Evolutionary conservation across 1,284 basidiomycete genomes (phyloP).

Genomic region (Ganoderma resinaceum): DNA sequence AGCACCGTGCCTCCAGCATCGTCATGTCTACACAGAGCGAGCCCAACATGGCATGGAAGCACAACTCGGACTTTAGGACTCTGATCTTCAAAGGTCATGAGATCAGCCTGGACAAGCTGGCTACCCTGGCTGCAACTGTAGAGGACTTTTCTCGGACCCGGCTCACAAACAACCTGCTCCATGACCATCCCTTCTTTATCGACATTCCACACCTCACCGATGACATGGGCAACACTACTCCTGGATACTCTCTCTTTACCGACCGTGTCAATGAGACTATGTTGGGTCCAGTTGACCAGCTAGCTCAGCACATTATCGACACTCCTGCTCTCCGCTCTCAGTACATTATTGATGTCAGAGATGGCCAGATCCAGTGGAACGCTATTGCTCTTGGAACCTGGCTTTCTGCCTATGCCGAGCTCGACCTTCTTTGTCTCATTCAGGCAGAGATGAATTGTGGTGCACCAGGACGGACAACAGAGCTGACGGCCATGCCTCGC

Average conservation of each 20-base stretch:
- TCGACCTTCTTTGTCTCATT: constrained; percentile 19
- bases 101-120: constrained; percentile 9
- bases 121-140: constrained; percentile 5
- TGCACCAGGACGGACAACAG: constrained; percentile 14
- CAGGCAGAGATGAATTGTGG: constrained; percentile 22
- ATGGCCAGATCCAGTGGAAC: constrained; percentile 13
- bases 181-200: constrained; percentile 12
- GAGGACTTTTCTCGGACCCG: background rate
- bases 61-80: background rate
- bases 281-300: constrained; percentile 8
- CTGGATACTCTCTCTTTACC: constrained; percentile 17
- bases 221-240: constrained; percentile 12
- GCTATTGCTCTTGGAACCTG: constrained; percentile 1
- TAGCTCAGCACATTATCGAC: constrained; percentile 10
- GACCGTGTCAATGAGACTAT: constrained; percentile 12
- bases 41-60: constrained; percentile 21
- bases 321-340: constrained; percentile 1
- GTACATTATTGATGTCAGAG: constrained; percentile 1
- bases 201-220: constrained; percentile 11
- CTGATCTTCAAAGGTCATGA: constrained; percentile 15
- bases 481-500: constrained; percentile 14
- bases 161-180: constrained; percentile 6
- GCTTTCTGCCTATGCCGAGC: constrained; percentile 3
- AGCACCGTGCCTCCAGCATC: constrained; percentile 11
- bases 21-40: constrained; percentile 14